Evolutionary conservation across 306 rosid genomes (phyloP), one percentile per base, ranked within the genome.

Genomic region (Lathyrus aphaca): DNA sequence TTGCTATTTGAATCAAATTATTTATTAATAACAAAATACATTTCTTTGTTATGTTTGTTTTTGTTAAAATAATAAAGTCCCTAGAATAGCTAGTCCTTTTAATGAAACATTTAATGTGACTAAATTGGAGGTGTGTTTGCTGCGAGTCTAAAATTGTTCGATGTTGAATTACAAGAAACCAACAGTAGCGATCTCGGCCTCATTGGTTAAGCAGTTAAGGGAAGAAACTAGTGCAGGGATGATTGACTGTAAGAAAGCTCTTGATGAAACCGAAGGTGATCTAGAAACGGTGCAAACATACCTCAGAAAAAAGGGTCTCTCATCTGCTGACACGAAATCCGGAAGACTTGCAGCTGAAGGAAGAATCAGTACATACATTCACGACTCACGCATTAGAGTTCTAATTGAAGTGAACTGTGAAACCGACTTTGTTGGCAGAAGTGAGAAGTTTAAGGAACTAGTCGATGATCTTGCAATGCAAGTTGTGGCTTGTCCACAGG

Each of bases 191-290:
- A 61, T 95, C 57, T 89, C 97, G 4, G 95, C 97, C 0, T 69
- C 85, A 55, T 80, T 95, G 86, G 99, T 89, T 66, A 95, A 95
- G 76, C 91, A 91, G 73, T 78, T 95, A 48, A 81, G 99, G 17
- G 97, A 91, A 64, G 99, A 95, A 84, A 89, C 97, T 4, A 97
- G 96, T 78, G 99, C 96, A 3, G 99, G 97, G 72, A 95, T 95
- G 99, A 95, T 95, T 96, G 97, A 95, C 76, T 95, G 99, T 75
- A 95, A 95, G 96, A 95, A 86, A 83, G 97, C 96, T 69, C 93
- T 91, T 51, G 79, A 97, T 27, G 99, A 89, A 85, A 84, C 93
- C 10, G 95, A 86, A 77, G 97, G 96, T n/a, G 97, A 91, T 72
- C 86, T 91, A 46, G 91, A 91, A 78, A 89, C 89, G 86, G 99